phyloP scores from a whole-genome alignment of 495 filamentous ascomycete genomes.

The Lasiosphaeriaceae sp. region DNA sequence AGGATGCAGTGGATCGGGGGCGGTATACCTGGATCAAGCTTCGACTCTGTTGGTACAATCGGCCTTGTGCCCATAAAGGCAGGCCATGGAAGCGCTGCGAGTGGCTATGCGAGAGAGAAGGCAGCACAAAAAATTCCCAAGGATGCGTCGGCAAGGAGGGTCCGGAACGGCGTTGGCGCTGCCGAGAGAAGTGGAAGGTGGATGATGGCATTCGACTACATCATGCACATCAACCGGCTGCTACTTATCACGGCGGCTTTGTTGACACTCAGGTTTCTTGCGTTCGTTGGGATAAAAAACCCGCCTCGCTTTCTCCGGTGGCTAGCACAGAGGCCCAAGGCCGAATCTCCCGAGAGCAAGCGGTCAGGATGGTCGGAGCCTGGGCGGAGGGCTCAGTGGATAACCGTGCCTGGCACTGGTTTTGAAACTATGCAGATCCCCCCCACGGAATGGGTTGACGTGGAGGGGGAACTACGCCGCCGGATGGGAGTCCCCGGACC shows the following conservation, averaged over 20 bases:
- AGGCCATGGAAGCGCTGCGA: constrained; percentile 35
- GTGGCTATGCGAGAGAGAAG: constrained; percentile 69
- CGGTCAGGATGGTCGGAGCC: constrained; percentile 33
- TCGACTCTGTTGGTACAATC: constrained; percentile 48
- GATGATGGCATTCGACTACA: constrained; percentile 68
- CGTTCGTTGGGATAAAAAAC: constrained; percentile 55
- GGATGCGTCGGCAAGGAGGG: constrained; percentile 28
- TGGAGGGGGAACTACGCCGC: constrained; percentile 68
- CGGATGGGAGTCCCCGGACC: constrained; percentile 32
- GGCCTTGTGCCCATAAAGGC: constrained; percentile 48
- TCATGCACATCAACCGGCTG: constrained; percentile 67
- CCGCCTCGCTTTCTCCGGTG: constrained; percentile 62
- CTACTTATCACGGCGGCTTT: constrained; percentile 56
- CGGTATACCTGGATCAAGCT: constrained; percentile 38
- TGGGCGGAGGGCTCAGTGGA: constrained; percentile 11
- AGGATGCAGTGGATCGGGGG: constrained; percentile 47
- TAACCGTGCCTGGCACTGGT: constrained; percentile 25
- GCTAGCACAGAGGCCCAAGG: constrained; percentile 44
- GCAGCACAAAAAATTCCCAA: constrained; percentile 51
- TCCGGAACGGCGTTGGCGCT: constrained; percentile 69
- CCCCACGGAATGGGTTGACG: constrained; percentile 61
- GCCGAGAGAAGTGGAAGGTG: constrained; percentile 68
- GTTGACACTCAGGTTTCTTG: constrained; percentile 50
- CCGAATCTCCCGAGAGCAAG: constrained; percentile 30
- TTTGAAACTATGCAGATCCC: constrained; percentile 56